Conservation (phyloP, 345 rosid species). For the Eucalyptus coolabah region DNA sequence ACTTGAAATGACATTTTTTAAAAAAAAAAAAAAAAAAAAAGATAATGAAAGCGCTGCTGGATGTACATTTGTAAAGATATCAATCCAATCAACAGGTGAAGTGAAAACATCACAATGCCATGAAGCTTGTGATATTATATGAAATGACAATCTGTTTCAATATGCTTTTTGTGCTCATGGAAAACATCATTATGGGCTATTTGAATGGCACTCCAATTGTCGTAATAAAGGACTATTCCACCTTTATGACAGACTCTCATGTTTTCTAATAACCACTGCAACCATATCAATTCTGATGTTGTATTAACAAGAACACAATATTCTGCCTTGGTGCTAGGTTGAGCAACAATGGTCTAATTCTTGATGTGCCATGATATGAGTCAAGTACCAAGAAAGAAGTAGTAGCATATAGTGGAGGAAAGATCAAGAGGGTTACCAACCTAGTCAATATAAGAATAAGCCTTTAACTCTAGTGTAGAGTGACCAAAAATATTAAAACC, state of each 20-base stretch:
- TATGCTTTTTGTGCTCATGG: not conserved
- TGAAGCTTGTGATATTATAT: no score
- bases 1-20: no score
- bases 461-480: not conserved
- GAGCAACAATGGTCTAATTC: not conserved
- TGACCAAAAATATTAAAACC: not conserved
- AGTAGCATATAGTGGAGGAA: not conserved
- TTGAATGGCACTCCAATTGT: not conserved
- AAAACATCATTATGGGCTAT: not conserved
- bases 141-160: no score
- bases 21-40: no score
- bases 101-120: no score
- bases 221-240: not conserved
- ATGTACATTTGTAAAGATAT: no score
- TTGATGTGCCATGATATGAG: not conserved
- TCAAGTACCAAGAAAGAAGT: not conserved
- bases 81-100: no score
- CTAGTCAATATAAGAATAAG: not conserved
- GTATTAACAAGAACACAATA: not conserved
- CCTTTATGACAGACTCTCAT: not conserved
- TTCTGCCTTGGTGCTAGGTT: not conserved
- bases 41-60: no score
- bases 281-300: not conserved
- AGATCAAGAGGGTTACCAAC: not conserved
- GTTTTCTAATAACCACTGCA: not conserved